These are phyloP conservation scores for Botrytis medusae DNA, from an alignment of 2,329 filamentous ascomycete genomes.

Conservation along the genomic window DNA sequence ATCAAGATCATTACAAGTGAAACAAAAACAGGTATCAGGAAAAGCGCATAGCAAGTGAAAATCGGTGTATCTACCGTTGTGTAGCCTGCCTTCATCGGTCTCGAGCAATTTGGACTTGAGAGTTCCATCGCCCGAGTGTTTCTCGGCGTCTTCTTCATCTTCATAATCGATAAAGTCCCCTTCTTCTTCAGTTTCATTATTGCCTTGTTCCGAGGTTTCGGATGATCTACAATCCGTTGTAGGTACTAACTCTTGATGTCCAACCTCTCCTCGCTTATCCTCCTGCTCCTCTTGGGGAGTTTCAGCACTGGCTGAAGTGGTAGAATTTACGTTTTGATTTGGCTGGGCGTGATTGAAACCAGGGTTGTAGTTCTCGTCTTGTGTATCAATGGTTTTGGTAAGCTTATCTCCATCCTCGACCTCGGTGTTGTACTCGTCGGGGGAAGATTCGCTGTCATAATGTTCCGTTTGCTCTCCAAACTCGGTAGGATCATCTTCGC, in stretches of 20 bases:
- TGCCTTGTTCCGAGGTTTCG: not conserved
- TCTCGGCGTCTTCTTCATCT: slow-evolving; percentile 43
- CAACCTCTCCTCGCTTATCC: slow-evolving; percentile 5
- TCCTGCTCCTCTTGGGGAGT: not conserved
- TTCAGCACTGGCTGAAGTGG: slow-evolving; percentile 17
- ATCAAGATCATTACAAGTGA: slow-evolving; percentile 32
- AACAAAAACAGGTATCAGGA: slow-evolving; percentile 35
- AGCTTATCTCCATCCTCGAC: not conserved
- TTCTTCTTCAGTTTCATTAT: slow-evolving; percentile 35
- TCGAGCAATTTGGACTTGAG: slow-evolving; percentile 1
- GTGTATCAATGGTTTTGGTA: not conserved
- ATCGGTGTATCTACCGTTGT: slow-evolving; percentile 35
- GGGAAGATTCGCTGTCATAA: slow-evolving; percentile 12
- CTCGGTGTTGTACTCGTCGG: not conserved
- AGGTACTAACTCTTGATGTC: slow-evolving; percentile 13
- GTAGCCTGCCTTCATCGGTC: slow-evolving; percentile 25
- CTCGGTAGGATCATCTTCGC: slow-evolving; percentile 30
- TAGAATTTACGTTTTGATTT: not conserved
- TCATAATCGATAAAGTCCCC: slow-evolving; percentile 52
- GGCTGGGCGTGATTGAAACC: not conserved
- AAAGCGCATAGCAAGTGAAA: slow-evolving; percentile 33
- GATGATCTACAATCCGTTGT: slow-evolving; percentile 1
- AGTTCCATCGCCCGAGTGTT: slow-evolving; percentile 18
- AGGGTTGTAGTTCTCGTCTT: not conserved
- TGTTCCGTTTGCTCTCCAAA: slow-evolving; percentile 21